Evolutionary conservation across 805 yeast species (phyloP).

Genomic region (Candida ponderosae): DNA sequence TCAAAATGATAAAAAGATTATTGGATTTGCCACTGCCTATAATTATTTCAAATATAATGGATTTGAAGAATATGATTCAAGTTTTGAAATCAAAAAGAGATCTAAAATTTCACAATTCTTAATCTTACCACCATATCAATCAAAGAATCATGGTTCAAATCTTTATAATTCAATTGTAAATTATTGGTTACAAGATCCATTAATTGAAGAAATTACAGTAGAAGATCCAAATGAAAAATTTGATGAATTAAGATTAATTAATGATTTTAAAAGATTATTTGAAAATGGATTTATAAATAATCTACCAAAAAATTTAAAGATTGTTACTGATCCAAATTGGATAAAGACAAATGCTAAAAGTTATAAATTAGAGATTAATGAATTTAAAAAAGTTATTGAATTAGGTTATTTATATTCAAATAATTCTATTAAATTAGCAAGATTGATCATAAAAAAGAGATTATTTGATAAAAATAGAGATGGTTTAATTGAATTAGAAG

Average conservation of each 20-base stretch:
- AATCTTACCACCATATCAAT: constrained; percentile 78
- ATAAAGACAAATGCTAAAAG: constrained; percentile 25
- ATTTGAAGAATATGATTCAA: constrained; percentile 37
- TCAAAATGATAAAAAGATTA: constrained; percentile 33
- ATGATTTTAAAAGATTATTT: constrained; percentile 53
- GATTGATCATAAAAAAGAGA: constrained; percentile 66
- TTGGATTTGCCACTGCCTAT: constrained; percentile 81
- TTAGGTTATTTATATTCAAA: constrained; percentile 47
- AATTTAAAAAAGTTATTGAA: constrained; percentile 70
- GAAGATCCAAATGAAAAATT: constrained; percentile 94
- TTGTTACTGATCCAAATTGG: constrained; percentile 26
- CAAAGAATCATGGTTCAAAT: constrained; percentile 59
- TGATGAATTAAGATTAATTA: constrained; percentile 82
- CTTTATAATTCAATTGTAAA: constrained; percentile 52
- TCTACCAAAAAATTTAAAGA: constrained; percentile 15
- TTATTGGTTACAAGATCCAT: constrained; percentile 44
- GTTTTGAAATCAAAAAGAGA: constrained; percentile 30
- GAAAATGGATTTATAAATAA: constrained; percentile 23
- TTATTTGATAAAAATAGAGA: constrained; percentile 75
- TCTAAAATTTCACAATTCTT: constrained; percentile 84
- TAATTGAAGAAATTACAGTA: constrained; percentile 67
- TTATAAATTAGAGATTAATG: constrained; percentile 67
- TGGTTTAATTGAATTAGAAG: constrained; percentile 59
- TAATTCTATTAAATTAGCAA: constrained; percentile 23
- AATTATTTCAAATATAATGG: constrained; percentile 73